Base-by-base conservation (phyloP, 495 filamentous ascomycete species). In the Hypoxylon trugodes region DNA sequence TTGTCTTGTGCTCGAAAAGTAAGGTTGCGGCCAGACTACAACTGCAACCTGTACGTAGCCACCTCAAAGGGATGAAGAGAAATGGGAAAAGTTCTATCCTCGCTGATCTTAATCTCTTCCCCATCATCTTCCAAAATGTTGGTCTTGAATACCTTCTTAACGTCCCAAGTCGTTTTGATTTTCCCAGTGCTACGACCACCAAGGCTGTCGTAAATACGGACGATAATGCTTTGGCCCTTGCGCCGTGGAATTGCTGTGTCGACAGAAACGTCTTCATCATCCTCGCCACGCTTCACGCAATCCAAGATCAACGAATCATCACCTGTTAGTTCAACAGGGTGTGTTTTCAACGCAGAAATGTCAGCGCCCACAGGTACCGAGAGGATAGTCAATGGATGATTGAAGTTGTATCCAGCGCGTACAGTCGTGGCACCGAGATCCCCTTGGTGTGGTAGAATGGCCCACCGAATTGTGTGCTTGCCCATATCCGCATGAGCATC, bases 401-500 rank as follows among this genome's bases (percentile, higher is more conserved):
- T 97, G 82, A 98, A 97, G 62, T 96, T 89, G 64, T 85, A 90
- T 2, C 90, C 95, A 15, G 90, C 89, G 28, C 90, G 87, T 42
- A 98, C 84, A 1, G 91, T 97, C 38, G 83, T 83, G 24, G 84
- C 74, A 40, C 88, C 84, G 3, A 97, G 80, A 0, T 76, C 69
- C 3, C 94, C 93, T 12, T 79, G 61, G 69, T 98, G 95, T 9
- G 95, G 95, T 28, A 96, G 77, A 51, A 98, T 93, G 6, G 91
- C 95, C 81, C 96, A 98, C 56, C 90, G 89, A 69, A 97, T 91
- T 64, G 79, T 79, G 74, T 98, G 95, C 26, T 83, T 83, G 30
- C 93, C 94, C 95, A 98, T 98, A 75, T 98, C 95, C 50, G 95
- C 95, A 69, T 97, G 87, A 9, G 89, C 93, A 71, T 98, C 95